These are phyloP conservation scores for Hevea brasiliensis DNA, from an alignment of 345 rosid species.

Conservation along the genomic window DNA sequence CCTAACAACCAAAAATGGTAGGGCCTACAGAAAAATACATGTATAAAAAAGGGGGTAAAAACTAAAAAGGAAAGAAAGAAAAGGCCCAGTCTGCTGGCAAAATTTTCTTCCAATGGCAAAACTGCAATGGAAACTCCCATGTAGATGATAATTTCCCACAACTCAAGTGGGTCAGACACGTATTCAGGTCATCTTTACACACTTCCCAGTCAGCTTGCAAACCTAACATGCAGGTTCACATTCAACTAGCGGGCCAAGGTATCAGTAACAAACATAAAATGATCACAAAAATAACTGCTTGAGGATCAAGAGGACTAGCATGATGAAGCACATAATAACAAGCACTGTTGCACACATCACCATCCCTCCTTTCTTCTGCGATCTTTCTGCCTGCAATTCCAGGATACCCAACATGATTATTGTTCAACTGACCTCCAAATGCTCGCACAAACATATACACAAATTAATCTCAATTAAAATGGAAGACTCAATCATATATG, in stretches of 20 bases:
- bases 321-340: constrained; percentile 83
- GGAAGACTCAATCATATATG: neutral
- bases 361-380: constrained; percentile 91
- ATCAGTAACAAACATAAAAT: neutral
- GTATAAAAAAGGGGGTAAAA: neutral
- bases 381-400: constrained; percentile 78
- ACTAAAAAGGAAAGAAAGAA: neutral
- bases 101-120: neutral
- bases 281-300: constrained; percentile 64
- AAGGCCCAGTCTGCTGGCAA: neutral
- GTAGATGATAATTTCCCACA: no score
- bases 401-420: neutral
- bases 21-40: no score
- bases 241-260: no score
- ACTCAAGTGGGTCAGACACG: no score
- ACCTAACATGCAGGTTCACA: neutral
- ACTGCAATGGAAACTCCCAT: neutral
- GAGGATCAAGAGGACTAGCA: constrained; percentile 83
- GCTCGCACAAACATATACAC: neutral
- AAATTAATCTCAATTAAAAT: no score
- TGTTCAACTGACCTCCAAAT: neutral
- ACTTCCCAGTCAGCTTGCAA: neutral
- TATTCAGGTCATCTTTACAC: neutral
- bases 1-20: neutral
- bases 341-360: constrained; percentile 91